Evolutionary conservation across 192 early-diverging fungal genomes (phyloP).

Genomic region (Umbelopsis isabellina): DNA sequence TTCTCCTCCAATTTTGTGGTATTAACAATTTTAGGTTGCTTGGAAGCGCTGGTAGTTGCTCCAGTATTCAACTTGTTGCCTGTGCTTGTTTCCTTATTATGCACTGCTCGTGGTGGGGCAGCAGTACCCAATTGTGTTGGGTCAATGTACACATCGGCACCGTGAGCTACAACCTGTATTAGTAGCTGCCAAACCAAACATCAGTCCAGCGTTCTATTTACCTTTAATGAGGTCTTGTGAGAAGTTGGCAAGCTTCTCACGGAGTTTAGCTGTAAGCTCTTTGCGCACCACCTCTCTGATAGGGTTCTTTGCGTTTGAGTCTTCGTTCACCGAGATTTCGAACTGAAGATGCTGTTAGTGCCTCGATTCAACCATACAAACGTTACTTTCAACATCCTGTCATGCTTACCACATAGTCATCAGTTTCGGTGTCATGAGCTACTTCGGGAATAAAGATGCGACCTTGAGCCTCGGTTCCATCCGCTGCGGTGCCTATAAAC

Average conservation of each 20-base stretch:
- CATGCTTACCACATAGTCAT: slow-evolving; percentile 78
- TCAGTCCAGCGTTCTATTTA: slow-evolving; percentile 30
- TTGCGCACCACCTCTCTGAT: slow-evolving; percentile 77
- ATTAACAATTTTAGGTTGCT: slow-evolving; percentile 47
- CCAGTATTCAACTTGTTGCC: slow-evolving; percentile 13
- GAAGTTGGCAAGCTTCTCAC: slow-evolving; percentile 64
- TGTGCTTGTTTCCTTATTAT: slow-evolving; percentile 23
- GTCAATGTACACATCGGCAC: slow-evolving; percentile 85
- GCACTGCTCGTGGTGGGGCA: slow-evolving; percentile 40
- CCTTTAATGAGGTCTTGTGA: slow-evolving; percentile 70
- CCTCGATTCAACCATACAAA: not conserved
- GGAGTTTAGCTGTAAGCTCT: slow-evolving; percentile 62
- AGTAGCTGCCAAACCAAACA: not conserved
- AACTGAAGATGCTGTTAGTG: slow-evolving; percentile 42
- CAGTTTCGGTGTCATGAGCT: slow-evolving; percentile 84
- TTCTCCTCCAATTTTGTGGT: slow-evolving; percentile 71
- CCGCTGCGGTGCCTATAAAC: slow-evolving; percentile 47
- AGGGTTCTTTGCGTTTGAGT: slow-evolving; percentile 53
- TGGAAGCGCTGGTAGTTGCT: slow-evolving; percentile 13
- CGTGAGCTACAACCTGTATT: slow-evolving; percentile 53
- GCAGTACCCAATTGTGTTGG: slow-evolving; percentile 44
- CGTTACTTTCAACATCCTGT: not conserved
- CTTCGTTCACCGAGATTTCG: slow-evolving; percentile 65
- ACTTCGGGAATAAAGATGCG: slow-evolving; percentile 87
- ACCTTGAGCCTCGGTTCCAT: slow-evolving; percentile 69